These are phyloP conservation scores for Sorghum bicolor DNA, from an alignment of 176 grass and related monocot species.

Conservation along the genomic window Sorghum_bicolor_NCBIv3 NC_012870.2:57590501-57591000, in stretches of 20 bases:
- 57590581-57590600: constrained; percentile 4
- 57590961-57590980: not conserved
- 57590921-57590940: not conserved
- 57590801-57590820: not conserved
- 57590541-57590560: constrained; percentile 86
- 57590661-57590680: not conserved
- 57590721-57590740: not conserved
- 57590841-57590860: not conserved
- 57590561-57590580: constrained; percentile 25
- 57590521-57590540: constrained; percentile 72
- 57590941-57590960: not conserved
- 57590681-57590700: not conserved
- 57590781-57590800: no score
- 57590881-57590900: not conserved
- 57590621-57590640: not conserved
- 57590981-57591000: not conserved
- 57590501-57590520: constrained; percentile 71
- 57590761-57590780: no score
- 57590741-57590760: no score
- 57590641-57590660: not conserved
- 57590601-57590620: constrained; percentile 14
- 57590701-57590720: not conserved
- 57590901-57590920: not conserved
- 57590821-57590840: not conserved
- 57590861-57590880: not conserved